These are phyloP conservation scores for Sugiyamaella americana DNA, from an alignment of 805 yeast genomes.

Conservation along the genomic window DNA sequence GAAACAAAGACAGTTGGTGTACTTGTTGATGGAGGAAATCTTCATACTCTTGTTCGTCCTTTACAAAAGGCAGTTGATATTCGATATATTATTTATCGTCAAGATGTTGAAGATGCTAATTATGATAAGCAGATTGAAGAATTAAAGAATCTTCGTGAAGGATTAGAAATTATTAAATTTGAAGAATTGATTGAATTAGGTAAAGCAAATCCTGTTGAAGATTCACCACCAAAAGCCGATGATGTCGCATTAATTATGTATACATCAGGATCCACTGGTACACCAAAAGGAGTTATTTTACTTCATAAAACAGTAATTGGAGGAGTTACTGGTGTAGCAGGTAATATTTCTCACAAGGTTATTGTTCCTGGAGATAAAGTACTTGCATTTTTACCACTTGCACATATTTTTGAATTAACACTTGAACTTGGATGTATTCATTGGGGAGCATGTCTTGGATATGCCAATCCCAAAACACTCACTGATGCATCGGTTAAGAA, in stretches of 20 bases:
- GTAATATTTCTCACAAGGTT: slow-evolving; percentile 47
- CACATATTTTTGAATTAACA: slow-evolving; percentile 90
- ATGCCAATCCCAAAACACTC: slow-evolving; percentile 87
- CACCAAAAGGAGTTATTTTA: slow-evolving; percentile 77
- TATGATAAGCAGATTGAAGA: slow-evolving; percentile 53
- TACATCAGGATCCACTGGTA: slow-evolving; percentile 82
- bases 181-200: slow-evolving; percentile 67
- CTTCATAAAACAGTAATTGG: slow-evolving; percentile 65
- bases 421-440: slow-evolving; percentile 73
- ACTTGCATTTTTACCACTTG: slow-evolving; percentile 87
- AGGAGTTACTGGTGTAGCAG: slow-evolving; percentile 77
- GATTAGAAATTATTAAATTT: slow-evolving; percentile 57
- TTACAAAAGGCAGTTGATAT: slow-evolving; percentile 55
- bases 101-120: slow-evolving; percentile 53
- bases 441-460: slow-evolving; percentile 90
- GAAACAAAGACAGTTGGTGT: slow-evolving; percentile 76
- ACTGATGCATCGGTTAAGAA: slow-evolving; percentile 75
- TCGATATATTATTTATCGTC: slow-evolving; percentile 66
- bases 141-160: slow-evolving; percentile 66
- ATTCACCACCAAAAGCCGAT: slow-evolving; percentile 46
- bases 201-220: slow-evolving; percentile 38
- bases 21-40: slow-evolving; percentile 75
- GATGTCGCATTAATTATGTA: slow-evolving; percentile 75
- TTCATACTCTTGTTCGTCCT: slow-evolving; percentile 64
- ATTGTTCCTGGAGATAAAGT: slow-evolving; percentile 60